phyloP scores from a whole-genome alignment of 805 yeast species.

The Pichia cephalocereana region DNA sequence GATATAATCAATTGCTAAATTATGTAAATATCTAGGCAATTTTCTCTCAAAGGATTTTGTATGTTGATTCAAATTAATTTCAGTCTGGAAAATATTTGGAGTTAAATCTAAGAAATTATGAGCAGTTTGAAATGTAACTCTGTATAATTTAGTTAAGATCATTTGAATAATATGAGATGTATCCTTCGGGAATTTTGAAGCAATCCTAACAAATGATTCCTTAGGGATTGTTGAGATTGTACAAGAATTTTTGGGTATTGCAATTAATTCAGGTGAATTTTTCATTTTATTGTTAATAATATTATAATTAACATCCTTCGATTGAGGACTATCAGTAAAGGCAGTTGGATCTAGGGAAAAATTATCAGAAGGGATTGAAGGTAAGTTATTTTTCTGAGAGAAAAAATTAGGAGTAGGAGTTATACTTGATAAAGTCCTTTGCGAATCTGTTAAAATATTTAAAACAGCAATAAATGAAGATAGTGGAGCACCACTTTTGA shows the following conservation, averaged over 20 bases:
- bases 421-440: constrained; percentile 3
- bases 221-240: constrained; percentile 91
- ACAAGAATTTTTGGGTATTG: constrained; percentile 63
- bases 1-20: constrained; percentile 18
- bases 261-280: constrained; percentile 37
- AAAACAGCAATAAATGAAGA: constrained; percentile 76
- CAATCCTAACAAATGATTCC: constrained; percentile 66
- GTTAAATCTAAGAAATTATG: constrained; percentile 83
- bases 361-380: constrained; percentile 7
- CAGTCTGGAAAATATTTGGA: constrained; percentile 70
- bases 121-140: constrained; percentile 88
- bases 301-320: background rate
- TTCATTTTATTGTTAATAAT: background rate
- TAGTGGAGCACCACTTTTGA: constrained; percentile 76
- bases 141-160: constrained; percentile 74
- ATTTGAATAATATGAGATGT: constrained; percentile 92
- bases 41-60: constrained; percentile 28
- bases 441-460: constrained; percentile 43
- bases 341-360: constrained; percentile 8
- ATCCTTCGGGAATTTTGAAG: constrained; percentile 71
- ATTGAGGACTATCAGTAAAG: constrained; percentile 2
- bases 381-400: constrained; percentile 1
- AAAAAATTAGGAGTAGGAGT: constrained; percentile 9
- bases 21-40: constrained; percentile 57
- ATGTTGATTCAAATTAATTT: constrained; percentile 47